Base-by-base conservation (phyloP, 257 asterid species). In the Galeopsis tetrahit region DNA sequence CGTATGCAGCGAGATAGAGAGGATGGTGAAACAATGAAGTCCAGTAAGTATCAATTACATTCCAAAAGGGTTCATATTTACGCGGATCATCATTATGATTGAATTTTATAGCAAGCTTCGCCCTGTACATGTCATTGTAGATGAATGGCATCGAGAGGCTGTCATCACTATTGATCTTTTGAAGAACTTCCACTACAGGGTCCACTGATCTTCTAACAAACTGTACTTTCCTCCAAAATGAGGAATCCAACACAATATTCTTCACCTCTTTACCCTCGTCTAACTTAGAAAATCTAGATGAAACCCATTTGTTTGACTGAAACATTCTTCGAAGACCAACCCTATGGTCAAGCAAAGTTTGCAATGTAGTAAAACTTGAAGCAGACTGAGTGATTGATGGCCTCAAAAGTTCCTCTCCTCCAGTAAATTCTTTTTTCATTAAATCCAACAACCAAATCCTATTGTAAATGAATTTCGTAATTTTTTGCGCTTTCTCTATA, bases 211-310 rank as follows among this genome's bases (percentile, higher is more conserved):
- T 89, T 85, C 84, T 80, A 46, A 89, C 88, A 74, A 81, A 86
- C 82, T 79, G 89, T 58, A 85, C 85, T 69, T 85, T 89, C 89
- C 84, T 89, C 97, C 97, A 92, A 81, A 92, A 92, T 32, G 93
- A 81, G 73, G 93, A 87, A 83, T 85, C 93, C 85, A 86, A 55
- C 70, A 86, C 89, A 55, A 86, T 81, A 79, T 83, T 88, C 80
- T 83, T 88, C 77, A 92, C 95, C 82, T 89, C 96, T 81, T 89
- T 92, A 76, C 96, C 97, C 70, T 86, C 90, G 1, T 89, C 97
- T 77, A 72, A 71, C 75, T 88, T 92, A 39, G 97, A 86, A 82
- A 67, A 83, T 72, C 86, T 81, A 53, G 90, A 92, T 61, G 96
- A 85, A 66, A 74, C 80, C 97, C 97, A 92, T 85, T 89, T 86